phyloP scores from a whole-genome alignment of 345 rosid species.

The Reutealis trisperma region DNA sequence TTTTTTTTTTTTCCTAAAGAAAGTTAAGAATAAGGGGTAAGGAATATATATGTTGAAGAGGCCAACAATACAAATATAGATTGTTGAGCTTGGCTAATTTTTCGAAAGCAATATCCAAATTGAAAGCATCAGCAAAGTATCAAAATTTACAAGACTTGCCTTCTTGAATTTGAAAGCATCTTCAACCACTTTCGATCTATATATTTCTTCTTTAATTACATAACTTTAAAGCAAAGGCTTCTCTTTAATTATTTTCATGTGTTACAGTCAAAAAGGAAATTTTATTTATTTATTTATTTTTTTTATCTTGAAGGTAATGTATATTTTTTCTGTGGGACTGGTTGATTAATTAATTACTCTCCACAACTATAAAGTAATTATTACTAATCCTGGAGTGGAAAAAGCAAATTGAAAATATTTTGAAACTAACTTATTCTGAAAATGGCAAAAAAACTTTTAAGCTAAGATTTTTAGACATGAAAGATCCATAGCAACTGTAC shows the following conservation, averaged over 20 bases:
- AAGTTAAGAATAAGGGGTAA: background rate
- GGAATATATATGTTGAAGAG: background rate
- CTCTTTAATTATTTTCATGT: slow-evolving; percentile 1
- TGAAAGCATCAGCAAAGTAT: slow-evolving; percentile 34
- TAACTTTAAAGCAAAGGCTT: slow-evolving; percentile 37
- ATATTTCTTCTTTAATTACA: background rate
- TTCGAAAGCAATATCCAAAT: slow-evolving; percentile 5
- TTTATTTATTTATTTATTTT: no score
- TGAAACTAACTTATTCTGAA: background rate
- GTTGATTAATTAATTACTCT: no score
- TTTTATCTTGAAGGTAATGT: background rate
- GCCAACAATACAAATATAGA: no score
- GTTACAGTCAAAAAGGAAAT: slow-evolving; percentile 5
- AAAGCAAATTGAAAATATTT: no score
- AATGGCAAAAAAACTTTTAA: no score
- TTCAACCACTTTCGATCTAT: background rate
- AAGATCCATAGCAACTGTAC: no score
- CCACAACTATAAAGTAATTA: no score
- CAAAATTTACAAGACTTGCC: slow-evolving; percentile 17
- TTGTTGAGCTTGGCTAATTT: background rate
- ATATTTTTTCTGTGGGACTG: no score
- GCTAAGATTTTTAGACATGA: no score
- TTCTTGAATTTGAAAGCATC: slow-evolving; percentile 28
- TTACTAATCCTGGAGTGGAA: background rate
- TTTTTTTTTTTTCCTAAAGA: background rate